phyloP scores from a whole-genome alignment of 805 yeast genomes.

The Ogataea zsoltii region DNA sequence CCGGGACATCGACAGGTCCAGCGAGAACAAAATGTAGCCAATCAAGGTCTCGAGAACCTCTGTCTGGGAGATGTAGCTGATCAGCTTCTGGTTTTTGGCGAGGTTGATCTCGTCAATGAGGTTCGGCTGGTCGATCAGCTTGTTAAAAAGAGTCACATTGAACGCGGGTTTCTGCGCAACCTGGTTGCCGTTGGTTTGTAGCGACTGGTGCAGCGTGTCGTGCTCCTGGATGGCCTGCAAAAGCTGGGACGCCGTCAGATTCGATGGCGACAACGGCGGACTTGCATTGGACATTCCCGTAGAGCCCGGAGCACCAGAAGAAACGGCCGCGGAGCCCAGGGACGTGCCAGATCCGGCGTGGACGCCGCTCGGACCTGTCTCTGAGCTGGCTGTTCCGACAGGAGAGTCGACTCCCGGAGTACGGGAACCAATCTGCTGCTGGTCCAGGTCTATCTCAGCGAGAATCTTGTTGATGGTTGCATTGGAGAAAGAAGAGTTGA shows the following conservation, averaged over 20 bases:
- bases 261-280: constrained; percentile 15
- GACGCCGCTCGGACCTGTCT: too few species aligned
- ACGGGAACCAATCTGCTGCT: constrained; percentile 21
- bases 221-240: constrained; percentile 37
- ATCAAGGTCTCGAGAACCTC: constrained; percentile 33
- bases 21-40: constrained; percentile 32
- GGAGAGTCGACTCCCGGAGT: constrained; percentile 3
- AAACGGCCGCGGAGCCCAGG: neutral
- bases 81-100: constrained; percentile 36
- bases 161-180: constrained; percentile 3
- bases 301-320: neutral
- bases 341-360: too few species aligned
- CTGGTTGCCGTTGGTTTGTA: constrained; percentile 8
- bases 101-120: constrained; percentile 37
- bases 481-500: constrained; percentile 38
- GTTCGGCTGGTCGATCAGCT: constrained; percentile 38
- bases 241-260: constrained; percentile 34
- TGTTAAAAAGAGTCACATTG: constrained; percentile 33
- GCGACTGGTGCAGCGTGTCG: constrained; percentile 25
- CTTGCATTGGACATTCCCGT: neutral
- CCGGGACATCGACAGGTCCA: constrained; percentile 20
- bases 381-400: neutral
- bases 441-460: constrained; percentile 39
- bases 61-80: constrained; percentile 32
- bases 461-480: constrained; percentile 38